A percentile compares a stretch with the other conserved stretches of the same genome.
Evolutionary conservation across 805 yeast species (phyloP).

Genomic region (Henningerozyma blattae): DNA sequence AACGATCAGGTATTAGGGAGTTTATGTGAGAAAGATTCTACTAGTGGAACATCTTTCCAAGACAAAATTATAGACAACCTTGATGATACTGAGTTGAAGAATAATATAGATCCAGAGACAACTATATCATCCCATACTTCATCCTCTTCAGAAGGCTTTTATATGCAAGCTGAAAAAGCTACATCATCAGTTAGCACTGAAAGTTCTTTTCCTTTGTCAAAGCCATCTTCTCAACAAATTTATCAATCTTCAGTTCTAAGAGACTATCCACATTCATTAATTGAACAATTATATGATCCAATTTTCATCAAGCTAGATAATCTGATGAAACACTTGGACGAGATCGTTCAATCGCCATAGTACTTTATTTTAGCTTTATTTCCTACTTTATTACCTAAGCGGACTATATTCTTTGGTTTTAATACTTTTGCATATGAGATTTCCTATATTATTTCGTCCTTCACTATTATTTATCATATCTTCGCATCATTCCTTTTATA

Average conservation of each 20-base stretch:
- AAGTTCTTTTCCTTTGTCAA: constrained; percentile 11
- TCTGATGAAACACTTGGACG: constrained; percentile 18
- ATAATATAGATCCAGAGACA: neutral
- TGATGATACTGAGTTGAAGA: neutral
- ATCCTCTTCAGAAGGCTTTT: constrained; percentile 14
- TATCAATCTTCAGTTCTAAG: too few relatives aligned
- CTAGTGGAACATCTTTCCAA: too few relatives aligned
- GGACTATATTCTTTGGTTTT: too few relatives aligned
- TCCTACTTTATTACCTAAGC: too few relatives aligned
- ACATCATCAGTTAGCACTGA: constrained; percentile 19
- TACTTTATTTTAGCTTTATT: constrained; percentile 1
- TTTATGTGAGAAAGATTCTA: too few relatives aligned
- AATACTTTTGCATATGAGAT: too few relatives aligned
- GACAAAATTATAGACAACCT: neutral
- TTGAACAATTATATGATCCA: constrained; percentile 46
- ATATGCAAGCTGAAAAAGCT: constrained; percentile 16
- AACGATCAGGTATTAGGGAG: neutral
- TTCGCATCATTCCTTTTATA: too few relatives aligned
- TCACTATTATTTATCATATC: too few relatives aligned
- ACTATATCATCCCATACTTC: constrained; percentile 5
- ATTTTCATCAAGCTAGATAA: constrained; percentile 37
- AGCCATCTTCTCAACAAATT: neutral
- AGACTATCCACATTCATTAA: constrained; percentile 36
- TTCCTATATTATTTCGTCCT: too few relatives aligned
- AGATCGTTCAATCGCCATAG: constrained; percentile 8